Conservation (phyloP, 2,329 filamentous ascomycete genomes). For the Claviceps quebecensis region DNA sequence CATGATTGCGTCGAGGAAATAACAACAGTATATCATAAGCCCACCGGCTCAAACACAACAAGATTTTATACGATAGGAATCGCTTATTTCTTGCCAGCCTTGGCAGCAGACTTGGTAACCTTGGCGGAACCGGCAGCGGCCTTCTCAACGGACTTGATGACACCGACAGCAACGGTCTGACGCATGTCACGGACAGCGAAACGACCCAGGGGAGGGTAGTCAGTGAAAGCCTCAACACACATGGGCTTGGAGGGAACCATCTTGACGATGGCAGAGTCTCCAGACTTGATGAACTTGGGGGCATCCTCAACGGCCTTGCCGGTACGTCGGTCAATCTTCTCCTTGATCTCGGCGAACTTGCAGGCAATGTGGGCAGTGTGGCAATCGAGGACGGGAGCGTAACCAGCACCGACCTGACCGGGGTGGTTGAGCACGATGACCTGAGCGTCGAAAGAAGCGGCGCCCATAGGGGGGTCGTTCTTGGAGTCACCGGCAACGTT, state of each 20-base stretch:
- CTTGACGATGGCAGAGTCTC: slow-evolving; percentile 99
- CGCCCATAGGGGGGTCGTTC: slow-evolving; percentile 87
- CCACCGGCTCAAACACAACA: slow-evolving; percentile 14
- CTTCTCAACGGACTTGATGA: slow-evolving; percentile 82
- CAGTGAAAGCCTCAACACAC: slow-evolving; percentile 99
- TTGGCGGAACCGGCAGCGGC: slow-evolving; percentile 41
- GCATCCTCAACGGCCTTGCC: slow-evolving; percentile 84
- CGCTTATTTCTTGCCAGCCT: slow-evolving; percentile 61
- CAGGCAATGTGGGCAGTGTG: slow-evolving; percentile 99
- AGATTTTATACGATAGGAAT: slow-evolving; percentile 10
- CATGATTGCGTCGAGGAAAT: slow-evolving; percentile 33
- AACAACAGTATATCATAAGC: slow-evolving; percentile 19
- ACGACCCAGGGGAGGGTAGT: slow-evolving; percentile 98
- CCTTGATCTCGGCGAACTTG: slow-evolving; percentile 98
- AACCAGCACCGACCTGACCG: slow-evolving; percentile 96
- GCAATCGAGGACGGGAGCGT: slow-evolving; percentile 98
- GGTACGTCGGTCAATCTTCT: slow-evolving; percentile 99
- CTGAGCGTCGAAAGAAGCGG: slow-evolving; percentile 96
- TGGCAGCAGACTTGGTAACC: slow-evolving; percentile 59
- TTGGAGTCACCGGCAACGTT: slow-evolving; percentile 99
- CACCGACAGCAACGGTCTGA: slow-evolving; percentile 81
- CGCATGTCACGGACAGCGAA: slow-evolving; percentile 99
- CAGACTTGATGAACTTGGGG: slow-evolving; percentile 99
- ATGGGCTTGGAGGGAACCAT: slow-evolving; percentile 99
- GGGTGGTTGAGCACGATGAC: slow-evolving; percentile 99